These are phyloP conservation scores for Recurvomyces mirabilis DNA, from an alignment of 495 filamentous ascomycete species.

Conservation along the genomic window DNA sequence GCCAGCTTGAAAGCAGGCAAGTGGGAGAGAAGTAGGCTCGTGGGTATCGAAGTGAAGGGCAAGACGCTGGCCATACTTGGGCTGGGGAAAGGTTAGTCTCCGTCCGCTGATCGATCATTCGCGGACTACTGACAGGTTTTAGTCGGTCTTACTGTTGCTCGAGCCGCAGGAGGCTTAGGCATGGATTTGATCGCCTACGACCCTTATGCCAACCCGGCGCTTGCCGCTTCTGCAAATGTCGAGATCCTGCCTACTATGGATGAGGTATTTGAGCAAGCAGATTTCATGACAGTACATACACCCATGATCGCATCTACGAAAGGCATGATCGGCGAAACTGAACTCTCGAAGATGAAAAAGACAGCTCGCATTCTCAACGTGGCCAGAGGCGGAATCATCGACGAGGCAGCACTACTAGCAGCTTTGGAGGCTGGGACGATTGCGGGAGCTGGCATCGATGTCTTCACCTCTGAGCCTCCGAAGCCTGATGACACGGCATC, in stretches of 20 bases:
- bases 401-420: slow-evolving; percentile 55
- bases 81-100: slow-evolving; percentile 46
- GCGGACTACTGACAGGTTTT: slow-evolving; percentile 2
- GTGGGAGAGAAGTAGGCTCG: slow-evolving; percentile 59
- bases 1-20: slow-evolving; percentile 46
- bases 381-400: slow-evolving; percentile 57
- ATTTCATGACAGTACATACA: slow-evolving; percentile 67
- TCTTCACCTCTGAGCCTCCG: slow-evolving; percentile 62
- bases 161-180: slow-evolving; percentile 55
- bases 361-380: slow-evolving; percentile 19
- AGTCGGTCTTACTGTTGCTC: slow-evolving; percentile 60
- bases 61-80: slow-evolving; percentile 59
- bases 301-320: slow-evolving; percentile 60
- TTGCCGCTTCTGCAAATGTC: slow-evolving; percentile 48
- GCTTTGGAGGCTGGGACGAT: slow-evolving; percentile 57
- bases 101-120: neutral
- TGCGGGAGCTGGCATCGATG: slow-evolving; percentile 62
- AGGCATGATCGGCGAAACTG: slow-evolving; percentile 48
- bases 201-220: slow-evolving; percentile 52
- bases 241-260: slow-evolving; percentile 40
- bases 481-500: slow-evolving; percentile 40
- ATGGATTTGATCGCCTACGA: slow-evolving; percentile 58
- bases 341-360: slow-evolving; percentile 56
- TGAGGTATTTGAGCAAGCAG: slow-evolving; percentile 48
- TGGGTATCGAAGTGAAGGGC: slow-evolving; percentile 58